phyloP scores from a whole-genome alignment of 495 filamentous ascomycete genomes.

The Neurospora tetraspora region DNA sequence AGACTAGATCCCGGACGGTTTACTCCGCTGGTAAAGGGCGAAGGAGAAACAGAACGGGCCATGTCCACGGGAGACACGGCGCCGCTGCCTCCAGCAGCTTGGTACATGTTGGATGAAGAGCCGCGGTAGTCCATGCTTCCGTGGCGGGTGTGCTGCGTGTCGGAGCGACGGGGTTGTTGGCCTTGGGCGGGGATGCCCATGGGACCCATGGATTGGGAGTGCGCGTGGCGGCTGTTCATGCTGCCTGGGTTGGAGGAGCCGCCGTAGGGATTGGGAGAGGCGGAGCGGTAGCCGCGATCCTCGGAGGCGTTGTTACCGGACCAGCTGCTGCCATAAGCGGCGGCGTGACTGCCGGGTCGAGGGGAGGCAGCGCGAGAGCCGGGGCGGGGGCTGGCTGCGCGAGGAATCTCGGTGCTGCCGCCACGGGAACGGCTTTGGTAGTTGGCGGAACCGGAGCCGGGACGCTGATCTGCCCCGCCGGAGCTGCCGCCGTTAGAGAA shows the following conservation, averaged over 20 bases:
- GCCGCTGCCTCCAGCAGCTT: slow-evolving; percentile 37
- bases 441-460: slow-evolving; percentile 22
- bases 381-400: slow-evolving; percentile 44
- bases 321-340: background rate
- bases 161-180: background rate
- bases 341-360: background rate
- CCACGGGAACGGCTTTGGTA: slow-evolving; percentile 21
- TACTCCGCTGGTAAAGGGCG: slow-evolving; percentile 20
- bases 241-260: slow-evolving; percentile 10
- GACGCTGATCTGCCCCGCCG: slow-evolving; percentile 35
- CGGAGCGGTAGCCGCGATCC: slow-evolving; percentile 25
- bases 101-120: background rate
- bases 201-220: slow-evolving; percentile 17
- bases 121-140: background rate
- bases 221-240: background rate
- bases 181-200: background rate
- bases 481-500: slow-evolving; percentile 28
- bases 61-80: slow-evolving; percentile 23
- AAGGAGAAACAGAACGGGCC: slow-evolving; percentile 43
- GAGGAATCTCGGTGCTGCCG: slow-evolving; percentile 33
- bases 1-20: background rate
- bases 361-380: slow-evolving; percentile 13
- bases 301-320: slow-evolving; percentile 17
- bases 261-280: slow-evolving; percentile 42
- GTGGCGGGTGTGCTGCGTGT: background rate